Evolutionary conservation across 495 filamentous ascomycete species (phyloP), one percentile per base, ranked within the genome.

Genomic region (Glarea lozoyensis): DNA sequence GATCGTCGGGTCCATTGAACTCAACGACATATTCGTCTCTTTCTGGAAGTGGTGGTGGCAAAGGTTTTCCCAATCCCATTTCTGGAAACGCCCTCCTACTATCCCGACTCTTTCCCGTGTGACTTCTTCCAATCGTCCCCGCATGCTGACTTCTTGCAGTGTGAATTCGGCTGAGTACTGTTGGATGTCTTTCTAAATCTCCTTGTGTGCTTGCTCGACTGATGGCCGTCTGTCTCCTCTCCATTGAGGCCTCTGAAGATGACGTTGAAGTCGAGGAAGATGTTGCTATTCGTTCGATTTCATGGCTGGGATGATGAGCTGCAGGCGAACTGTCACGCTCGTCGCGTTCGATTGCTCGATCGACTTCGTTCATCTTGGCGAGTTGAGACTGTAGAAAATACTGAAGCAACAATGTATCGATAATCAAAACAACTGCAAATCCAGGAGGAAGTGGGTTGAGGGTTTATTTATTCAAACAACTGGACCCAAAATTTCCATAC

Each of bases 1-100:
- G 86, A 58, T 94, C 87, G 49, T 86, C 72, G 1, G 74, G 77
- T 0, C 86, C 84, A 37, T 81, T 76, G 49, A 93, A 94, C 50
- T 90, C 88, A 13, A 94, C 88, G 1, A 93, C 85, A 65, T 92
- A 94, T 45, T 82, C 78, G 52, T 92, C 88, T 51, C 72, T 70
- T 17, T 75, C 75, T 4, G 84, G 84, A 30, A 93, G 58, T 0
- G 61, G 67, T 3, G 83, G 85, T 9, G 86, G 88, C 60, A 80
- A 88, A 10, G 81, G 72, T 59, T 88, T 92, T 1, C 86, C 86
- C 42, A 70, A 81, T 10, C 86, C 86, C 49, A 79, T 76, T 20
- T 61, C 57, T 13, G 73, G 74, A 30, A 78, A 49, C 1, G 82
- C 78, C 53, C 67, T 81, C 52, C 55, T 70, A 0, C 69, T 73